Evolutionary conservation across 345 rosid species (phyloP).

Genomic region (Salix purpurea): DNA sequence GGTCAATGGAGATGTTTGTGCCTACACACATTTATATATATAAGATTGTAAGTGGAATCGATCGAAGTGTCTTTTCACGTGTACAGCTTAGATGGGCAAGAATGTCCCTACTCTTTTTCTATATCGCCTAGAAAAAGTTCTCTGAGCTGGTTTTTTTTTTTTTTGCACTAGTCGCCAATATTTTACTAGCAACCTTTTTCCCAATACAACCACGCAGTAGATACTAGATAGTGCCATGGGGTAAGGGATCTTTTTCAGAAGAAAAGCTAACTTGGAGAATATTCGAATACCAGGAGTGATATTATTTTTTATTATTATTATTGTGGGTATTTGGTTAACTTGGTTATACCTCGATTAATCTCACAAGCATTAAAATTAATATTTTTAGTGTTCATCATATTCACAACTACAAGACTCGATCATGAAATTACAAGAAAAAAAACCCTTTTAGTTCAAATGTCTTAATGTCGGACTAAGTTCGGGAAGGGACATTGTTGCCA

Average conservation of each 20-base stretch:
- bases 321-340: no score
- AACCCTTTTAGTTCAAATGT: no score
- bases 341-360: no score
- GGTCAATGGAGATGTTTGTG: background rate
- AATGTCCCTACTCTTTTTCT: background rate
- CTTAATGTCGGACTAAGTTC: no score
- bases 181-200: no score
- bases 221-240: no score
- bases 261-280: no score
- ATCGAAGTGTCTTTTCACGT: constrained; percentile 18
- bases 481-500: background rate
- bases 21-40: background rate
- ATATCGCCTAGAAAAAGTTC: background rate
- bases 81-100: constrained; percentile 1
- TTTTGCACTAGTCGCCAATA: no score
- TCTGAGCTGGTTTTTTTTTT: background rate
- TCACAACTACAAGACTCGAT: accelerated
- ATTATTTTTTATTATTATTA: no score
- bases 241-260: no score
- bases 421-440: accelerated
- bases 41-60: background rate
- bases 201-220: no score
- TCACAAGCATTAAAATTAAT: accelerated
- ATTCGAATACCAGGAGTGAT: no score
- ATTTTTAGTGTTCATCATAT: accelerated